A percentile compares a stretch with the other conserved stretches of the same genome.
These are phyloP conservation scores for Talinum fruticosum DNA, from an alignment of 148 eudicot genomes.

Conservation along the genomic window DNA sequence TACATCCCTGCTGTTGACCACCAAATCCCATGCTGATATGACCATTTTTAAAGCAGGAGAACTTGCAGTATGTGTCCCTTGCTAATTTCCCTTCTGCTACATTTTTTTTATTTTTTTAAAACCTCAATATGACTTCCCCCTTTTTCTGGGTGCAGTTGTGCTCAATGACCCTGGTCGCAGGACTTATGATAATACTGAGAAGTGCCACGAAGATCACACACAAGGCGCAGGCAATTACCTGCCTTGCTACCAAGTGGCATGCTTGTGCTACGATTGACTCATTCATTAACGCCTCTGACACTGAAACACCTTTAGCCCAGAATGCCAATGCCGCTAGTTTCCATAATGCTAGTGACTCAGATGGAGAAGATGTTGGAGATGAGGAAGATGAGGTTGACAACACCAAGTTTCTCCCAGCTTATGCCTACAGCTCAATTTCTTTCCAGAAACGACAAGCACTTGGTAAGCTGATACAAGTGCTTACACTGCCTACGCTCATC, in stretches of 20 bases:
- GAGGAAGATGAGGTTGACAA: slow-evolving; percentile 88
- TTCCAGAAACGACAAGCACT: slow-evolving; percentile 93
- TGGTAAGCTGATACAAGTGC: slow-evolving; percentile 39
- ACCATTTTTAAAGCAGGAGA: slow-evolving; percentile 66
- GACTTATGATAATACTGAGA: slow-evolving; percentile 67
- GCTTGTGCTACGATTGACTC: slow-evolving; percentile 76
- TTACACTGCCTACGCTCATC: not conserved
- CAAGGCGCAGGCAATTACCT: slow-evolving; percentile 85
- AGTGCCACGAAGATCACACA: slow-evolving; percentile 93
- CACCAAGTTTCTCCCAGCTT: slow-evolving; percentile 59
- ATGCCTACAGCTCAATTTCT: slow-evolving; percentile 65
- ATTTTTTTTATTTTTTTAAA: not conserved
- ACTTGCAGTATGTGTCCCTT: slow-evolving; percentile 61
- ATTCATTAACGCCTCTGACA: slow-evolving; percentile 44
- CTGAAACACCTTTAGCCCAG: slow-evolving; percentile 49
- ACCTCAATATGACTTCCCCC: not conserved
- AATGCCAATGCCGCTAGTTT: slow-evolving; percentile 11
- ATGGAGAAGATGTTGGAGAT: slow-evolving; percentile 61
- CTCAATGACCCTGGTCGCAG: slow-evolving; percentile 67
- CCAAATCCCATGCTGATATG: slow-evolving; percentile 46
- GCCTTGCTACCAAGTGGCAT: slow-evolving; percentile 92
- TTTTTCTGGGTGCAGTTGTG: slow-evolving; percentile 46
- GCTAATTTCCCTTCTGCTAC: not conserved
- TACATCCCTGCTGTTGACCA: slow-evolving; percentile 56
- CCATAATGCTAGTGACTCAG: slow-evolving; percentile 32